Base-by-base conservation (phyloP, 2,329 filamentous ascomycete genomes). In the Aspergillus ustus region DNA sequence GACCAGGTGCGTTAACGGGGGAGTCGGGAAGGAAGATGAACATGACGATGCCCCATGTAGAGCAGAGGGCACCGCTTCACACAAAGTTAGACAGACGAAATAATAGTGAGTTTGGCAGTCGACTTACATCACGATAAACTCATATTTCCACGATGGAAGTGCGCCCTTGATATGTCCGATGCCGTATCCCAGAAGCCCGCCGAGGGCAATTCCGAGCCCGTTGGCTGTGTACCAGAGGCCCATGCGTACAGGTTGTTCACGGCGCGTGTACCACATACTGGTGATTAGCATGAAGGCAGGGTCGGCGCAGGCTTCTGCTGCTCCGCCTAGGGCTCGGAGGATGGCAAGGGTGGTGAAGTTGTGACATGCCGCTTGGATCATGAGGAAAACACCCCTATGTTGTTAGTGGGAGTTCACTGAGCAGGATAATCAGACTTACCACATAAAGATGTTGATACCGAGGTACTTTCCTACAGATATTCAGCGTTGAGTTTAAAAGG, bases 281-380 rank as follows among this genome's bases (percentile, higher is more conserved):
- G 87, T 89, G 40, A 89, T 85, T 1, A 90, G 73, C 80, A 89
- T 87, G 62, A 89, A 87, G 0, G 81, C 82, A 1, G 87, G 87
- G 67, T 87, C 85, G 2, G 83, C 77, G 57, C 82, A 83, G 0
- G 85, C 83, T 72, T 88, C 86, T 2, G 83, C 81, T 3, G 84
- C 79, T 31, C 85, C 86, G 2, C 84, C 81, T 5, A 88, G 77
- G 28, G 84, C 84, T 48, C 86, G 82, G 48, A 87, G 80, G 4
- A 80, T 79, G n/a, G 83, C 83, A 15, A 88, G 79, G 0, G 83
- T 82, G 2, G 76, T 75, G 64, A 87, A 88, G 62, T 82, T 84
- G 49, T 80, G 81, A 66, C 83, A 85, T 43, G 81, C 84, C 20
- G 82, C 83, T 72, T 84, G 82, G 4, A 83, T 74, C 78, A 84